Evolutionary conservation across 2,329 filamentous ascomycete genomes (phyloP).

Genomic region (Fusarium foetens): DNA sequence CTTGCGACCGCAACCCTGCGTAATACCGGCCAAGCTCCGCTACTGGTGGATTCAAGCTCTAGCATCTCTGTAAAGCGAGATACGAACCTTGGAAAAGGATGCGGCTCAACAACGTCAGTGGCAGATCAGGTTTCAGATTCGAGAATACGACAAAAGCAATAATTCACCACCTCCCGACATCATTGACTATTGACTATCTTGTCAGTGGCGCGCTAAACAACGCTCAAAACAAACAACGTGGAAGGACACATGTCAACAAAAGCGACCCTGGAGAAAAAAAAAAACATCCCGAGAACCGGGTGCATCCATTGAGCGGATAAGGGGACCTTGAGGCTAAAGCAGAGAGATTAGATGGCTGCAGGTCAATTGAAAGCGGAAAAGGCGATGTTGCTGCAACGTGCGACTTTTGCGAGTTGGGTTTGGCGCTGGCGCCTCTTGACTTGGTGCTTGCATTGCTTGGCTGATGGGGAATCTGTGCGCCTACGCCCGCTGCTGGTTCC

Average conservation of each 20-base stretch:
- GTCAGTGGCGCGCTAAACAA: conserved; percentile 13
- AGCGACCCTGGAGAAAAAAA: neutral
- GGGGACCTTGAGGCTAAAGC: conserved; percentile 31
- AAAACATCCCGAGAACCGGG: conserved; percentile 34
- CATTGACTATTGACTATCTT: neutral
- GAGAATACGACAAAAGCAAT: neutral
- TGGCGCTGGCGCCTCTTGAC: conserved; percentile 5
- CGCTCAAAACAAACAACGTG: conserved; percentile 2
- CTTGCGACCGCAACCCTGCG: conserved; percentile 23
- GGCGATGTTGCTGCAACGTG: conserved; percentile 29
- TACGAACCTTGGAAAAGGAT: conserved; percentile 3
- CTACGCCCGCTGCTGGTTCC: conserved; percentile 26
- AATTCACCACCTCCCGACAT: neutral
- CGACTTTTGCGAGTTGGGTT: conserved; percentile 24
- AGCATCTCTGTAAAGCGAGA: conserved; percentile 1
- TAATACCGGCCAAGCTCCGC: conserved; percentile 27
- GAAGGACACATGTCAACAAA: neutral
- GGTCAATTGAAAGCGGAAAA: conserved; percentile 18
- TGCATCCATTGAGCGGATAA: conserved; percentile 21
- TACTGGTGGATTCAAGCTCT: conserved; percentile 28
- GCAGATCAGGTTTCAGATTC: conserved; percentile 19
- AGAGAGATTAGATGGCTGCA: conserved; percentile 31
- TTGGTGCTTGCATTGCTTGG: conserved; percentile 5
- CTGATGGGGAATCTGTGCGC: conserved; percentile 36
- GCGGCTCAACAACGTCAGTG: conserved; percentile 39